These are phyloP conservation scores for Pleurotus giganteus DNA, from an alignment of 768 basidiomycete genomes.

Conservation along the genomic window DNA sequence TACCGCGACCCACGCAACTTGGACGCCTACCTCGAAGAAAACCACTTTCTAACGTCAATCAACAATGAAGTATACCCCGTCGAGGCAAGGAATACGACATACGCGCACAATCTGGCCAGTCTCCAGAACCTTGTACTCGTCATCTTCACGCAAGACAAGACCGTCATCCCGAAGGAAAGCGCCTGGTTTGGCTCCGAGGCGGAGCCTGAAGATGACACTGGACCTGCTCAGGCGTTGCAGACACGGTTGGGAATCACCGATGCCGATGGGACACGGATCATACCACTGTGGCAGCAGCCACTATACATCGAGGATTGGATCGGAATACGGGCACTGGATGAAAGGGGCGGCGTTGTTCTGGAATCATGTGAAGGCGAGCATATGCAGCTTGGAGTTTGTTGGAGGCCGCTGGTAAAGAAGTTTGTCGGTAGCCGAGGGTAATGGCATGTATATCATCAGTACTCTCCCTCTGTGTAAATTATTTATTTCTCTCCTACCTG, in stretches of 20 bases:
- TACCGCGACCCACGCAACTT: conserved; percentile 72
- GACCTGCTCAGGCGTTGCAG: background rate
- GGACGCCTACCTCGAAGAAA: conserved; percentile 53
- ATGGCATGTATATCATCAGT: background rate
- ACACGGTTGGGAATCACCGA: background rate
- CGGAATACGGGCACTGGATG: conserved; percentile 69
- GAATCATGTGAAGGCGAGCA: conserved; percentile 70
- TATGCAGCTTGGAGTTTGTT: conserved; percentile 69
- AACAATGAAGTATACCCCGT: conserved; percentile 66
- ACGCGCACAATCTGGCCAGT: conserved; percentile 55
- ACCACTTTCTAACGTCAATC: conserved; percentile 68
- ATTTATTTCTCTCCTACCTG: background rate
- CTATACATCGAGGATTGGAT: conserved; percentile 83
- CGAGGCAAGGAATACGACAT: conserved; percentile 53
- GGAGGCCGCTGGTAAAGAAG: conserved; percentile 48
- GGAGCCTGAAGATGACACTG: conserved; percentile 29
- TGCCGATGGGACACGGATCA: conserved; percentile 27
- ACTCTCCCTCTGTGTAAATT: background rate
- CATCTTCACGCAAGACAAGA: conserved; percentile 69
- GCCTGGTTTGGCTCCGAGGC: conserved; percentile 83
- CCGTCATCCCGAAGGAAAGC: conserved; percentile 81
- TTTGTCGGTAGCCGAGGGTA: conserved; percentile 32
- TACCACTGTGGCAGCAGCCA: conserved; percentile 73
- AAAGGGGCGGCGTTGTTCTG: conserved; percentile 57
- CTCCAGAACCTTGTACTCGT: conserved; percentile 71